Evolutionary conservation across 2,329 filamentous ascomycete species (phyloP), one percentile per base, ranked within the genome.

Genomic region (Colletotrichum melonis): DNA sequence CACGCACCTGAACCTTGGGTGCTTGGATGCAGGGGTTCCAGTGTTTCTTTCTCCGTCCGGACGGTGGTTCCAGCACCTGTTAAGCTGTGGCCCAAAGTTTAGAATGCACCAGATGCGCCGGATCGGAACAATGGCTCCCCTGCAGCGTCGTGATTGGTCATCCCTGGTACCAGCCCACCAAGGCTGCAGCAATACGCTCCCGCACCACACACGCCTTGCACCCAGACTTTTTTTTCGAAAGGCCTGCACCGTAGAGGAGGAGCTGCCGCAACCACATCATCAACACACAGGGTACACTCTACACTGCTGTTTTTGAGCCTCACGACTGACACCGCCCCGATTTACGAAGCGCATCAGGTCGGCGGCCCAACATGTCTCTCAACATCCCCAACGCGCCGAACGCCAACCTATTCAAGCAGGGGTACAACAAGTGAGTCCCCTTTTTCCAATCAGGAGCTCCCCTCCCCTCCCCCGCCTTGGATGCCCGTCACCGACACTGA

Each of bases 321-420:
- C 55, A 56, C 67, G 71, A 73, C 71, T 56, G 60, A 52, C 57
- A 49, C 5, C 42, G 38, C 55, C 32, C 60, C 57, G 60, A 71
- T 62, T 19, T n/a, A 28, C 38, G n/a, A 66, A 73, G 67, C 67
- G 60, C 28, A 57, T 30, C 28, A 62, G 67, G 67, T 71, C 60
- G 72, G 67, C 54, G 49, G 69, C 59, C 55, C 80, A 81, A 77
- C 79, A 98, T 99, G 97, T 99, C 97, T 86, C 92, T 99, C 83
- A 94, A 95, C 82, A 97, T 99, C 82, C 97, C 97, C 76, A 94
- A 92, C 84, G 96, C 97, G 79, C 97, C 97, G 75, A 98, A 98
- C 84, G 90, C 93, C 81, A 93, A 94, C 83, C 91, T 98, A 54
- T 98, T 99, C 90, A 98, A 98, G 89, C 89, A 92, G 79, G 96